Conservation (phyloP, 1,284 basidiomycete species). For the Lignosus rhinocerotis region DNA sequence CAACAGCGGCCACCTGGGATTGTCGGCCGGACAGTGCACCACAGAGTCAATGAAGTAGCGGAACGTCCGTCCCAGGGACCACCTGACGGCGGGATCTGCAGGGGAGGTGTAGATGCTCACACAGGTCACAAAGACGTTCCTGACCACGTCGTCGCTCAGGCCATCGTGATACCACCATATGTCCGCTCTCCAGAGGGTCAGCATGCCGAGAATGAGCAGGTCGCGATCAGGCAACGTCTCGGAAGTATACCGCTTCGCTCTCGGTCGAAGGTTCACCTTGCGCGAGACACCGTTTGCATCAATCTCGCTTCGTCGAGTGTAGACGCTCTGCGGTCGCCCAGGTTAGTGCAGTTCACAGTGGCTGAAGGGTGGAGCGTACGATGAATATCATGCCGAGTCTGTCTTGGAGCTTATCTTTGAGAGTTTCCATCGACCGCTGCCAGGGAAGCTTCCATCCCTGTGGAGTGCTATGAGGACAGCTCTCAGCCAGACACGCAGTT, state of each 20-base stretch:
- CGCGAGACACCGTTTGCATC: conserved; percentile 57
- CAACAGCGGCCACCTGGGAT: conserved; percentile 36
- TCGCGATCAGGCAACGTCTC: conserved; percentile 67
- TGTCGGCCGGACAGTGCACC: conserved; percentile 42
- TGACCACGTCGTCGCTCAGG: conserved; percentile 37
- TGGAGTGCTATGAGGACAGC: neutral
- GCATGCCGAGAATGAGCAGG: conserved; percentile 61
- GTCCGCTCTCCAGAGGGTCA: conserved; percentile 66
- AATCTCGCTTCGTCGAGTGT: conserved; percentile 55
- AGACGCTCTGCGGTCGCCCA: conserved; percentile 30
- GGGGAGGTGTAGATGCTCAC: conserved; percentile 61
- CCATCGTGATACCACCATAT: conserved; percentile 49
- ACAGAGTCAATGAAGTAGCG: conserved; percentile 47
- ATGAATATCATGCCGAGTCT: conserved; percentile 57
- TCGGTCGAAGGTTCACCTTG: conserved; percentile 57
- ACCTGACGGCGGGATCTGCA: conserved; percentile 65
- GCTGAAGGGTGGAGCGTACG: conserved; percentile 39
- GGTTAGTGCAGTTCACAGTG: conserved; percentile 1
- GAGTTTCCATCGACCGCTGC: conserved; percentile 52
- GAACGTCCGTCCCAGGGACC: conserved; percentile 52
- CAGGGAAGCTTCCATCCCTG: conserved; percentile 58
- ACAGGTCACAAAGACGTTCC: conserved; percentile 45
- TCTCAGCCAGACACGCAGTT: neutral
- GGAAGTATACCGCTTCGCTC: conserved; percentile 53
- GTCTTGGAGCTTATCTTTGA: conserved; percentile 46